These are phyloP conservation scores for Melanomma pulvis-pyrius DNA, from an alignment of 495 filamentous ascomycete genomes.

Conservation along the genomic window DNA sequence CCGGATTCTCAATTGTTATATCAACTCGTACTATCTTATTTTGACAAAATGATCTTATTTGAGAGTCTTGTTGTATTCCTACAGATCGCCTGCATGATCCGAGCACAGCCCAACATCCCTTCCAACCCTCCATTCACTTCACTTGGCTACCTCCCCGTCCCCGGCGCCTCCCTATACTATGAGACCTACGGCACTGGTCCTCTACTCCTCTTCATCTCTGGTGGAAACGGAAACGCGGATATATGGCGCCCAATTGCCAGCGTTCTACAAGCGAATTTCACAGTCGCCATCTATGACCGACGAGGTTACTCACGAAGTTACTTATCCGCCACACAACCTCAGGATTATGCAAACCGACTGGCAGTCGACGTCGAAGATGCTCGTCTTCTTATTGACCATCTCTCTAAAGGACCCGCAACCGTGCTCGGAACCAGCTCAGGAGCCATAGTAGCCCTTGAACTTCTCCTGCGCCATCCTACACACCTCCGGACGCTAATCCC, in stretches of 20 bases:
- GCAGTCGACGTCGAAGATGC: constrained; percentile 31
- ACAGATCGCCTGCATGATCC: not conserved
- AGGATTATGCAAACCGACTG: constrained; percentile 23
- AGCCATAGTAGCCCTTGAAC: constrained; percentile 20
- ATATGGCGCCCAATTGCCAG: constrained; percentile 4
- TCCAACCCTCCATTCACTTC: not conserved
- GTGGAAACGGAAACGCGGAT: constrained; percentile 21
- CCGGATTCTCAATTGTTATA: not conserved
- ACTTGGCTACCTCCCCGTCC: constrained; percentile 3
- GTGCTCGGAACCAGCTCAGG: constrained; percentile 31
- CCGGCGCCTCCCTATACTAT: constrained; percentile 17
- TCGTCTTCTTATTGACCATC: constrained; percentile 19
- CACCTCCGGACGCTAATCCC: constrained; percentile 9
- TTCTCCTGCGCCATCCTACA: constrained; percentile 18
- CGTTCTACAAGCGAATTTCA: constrained; percentile 7
- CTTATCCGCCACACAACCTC: constrained; percentile 5
- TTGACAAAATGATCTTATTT: not conserved
- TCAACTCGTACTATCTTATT: not conserved
- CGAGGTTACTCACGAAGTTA: constrained; percentile 25
- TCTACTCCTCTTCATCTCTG: constrained; percentile 32
- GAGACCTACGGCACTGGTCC: constrained; percentile 26
- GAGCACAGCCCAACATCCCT: not conserved
- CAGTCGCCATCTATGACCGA: constrained; percentile 22
- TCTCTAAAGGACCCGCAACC: constrained; percentile 13
- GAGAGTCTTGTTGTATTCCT: not conserved